These are phyloP conservation scores for Yamadazyma laniorum DNA, from an alignment of 805 yeast species.

Conservation along the genomic window DNA sequence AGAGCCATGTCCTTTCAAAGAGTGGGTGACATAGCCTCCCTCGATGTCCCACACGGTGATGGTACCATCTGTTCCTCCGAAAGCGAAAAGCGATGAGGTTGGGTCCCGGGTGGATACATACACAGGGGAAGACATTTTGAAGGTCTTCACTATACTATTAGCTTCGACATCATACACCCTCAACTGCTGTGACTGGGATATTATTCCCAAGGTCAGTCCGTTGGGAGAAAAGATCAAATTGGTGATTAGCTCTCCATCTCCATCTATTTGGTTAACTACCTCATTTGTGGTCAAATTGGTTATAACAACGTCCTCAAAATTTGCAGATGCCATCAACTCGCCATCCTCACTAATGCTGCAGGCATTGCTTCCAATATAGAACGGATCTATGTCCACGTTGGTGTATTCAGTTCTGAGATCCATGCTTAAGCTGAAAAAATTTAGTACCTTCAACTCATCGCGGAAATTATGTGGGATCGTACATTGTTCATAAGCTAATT, in stretches of 20 bases:
- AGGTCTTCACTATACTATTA: slow-evolving; percentile 43
- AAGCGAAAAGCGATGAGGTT: slow-evolving; percentile 82
- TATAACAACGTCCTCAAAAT: slow-evolving; percentile 72
- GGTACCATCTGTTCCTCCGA: slow-evolving; percentile 94
- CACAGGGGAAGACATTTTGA: slow-evolving; percentile 74
- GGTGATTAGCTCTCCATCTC: slow-evolving; percentile 82
- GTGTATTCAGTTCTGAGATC: slow-evolving; percentile 41
- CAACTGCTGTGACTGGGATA: slow-evolving; percentile 82
- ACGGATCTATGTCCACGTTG: slow-evolving; percentile 63
- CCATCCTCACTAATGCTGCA: slow-evolving; percentile 68
- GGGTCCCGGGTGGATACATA: slow-evolving; percentile 74
- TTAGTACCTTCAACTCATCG: slow-evolving; percentile 8
- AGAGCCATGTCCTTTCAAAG: slow-evolving; percentile 90
- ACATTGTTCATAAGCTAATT: no score
- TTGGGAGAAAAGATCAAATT: slow-evolving; percentile 76
- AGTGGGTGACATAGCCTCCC: slow-evolving; percentile 84
- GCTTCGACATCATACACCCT: slow-evolving; percentile 55
- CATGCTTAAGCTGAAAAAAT: slow-evolving; percentile 13
- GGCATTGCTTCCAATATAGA: slow-evolving; percentile 81
- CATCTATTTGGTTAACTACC: slow-evolving; percentile 61
- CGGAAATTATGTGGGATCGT: neutral
- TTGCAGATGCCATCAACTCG: slow-evolving; percentile 70
- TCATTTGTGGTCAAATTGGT: slow-evolving; percentile 61
- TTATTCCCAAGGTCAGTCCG: slow-evolving; percentile 63
- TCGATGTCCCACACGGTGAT: slow-evolving; percentile 90